Base-by-base conservation (phyloP, 2,329 filamentous ascomycete species). In the Balansia obtecta region DNA sequence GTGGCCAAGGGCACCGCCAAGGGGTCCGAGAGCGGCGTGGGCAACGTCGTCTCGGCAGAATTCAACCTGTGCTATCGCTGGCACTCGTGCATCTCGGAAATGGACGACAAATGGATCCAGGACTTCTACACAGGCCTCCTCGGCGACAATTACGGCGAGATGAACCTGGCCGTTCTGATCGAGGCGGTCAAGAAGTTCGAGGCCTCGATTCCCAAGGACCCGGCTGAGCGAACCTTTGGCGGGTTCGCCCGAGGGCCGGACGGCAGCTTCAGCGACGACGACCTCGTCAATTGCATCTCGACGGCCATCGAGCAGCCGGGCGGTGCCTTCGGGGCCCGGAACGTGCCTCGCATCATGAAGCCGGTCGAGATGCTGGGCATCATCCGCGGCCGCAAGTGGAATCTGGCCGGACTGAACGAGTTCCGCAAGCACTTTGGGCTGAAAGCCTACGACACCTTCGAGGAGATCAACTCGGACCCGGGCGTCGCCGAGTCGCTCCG, bases 41-140 rank as follows among this genome's bases (percentile, higher is more conserved):
- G 88, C 47, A 94, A 93, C 60, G 82, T 85, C 56, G 86, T 91
- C 5, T 91, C 86, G 0, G 86, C 85, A 3, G 88, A 95, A 68
- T 95, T 95, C 73, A 94, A 93, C 61, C 74, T 95, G 10, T 85
- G 86, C 57, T 94, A 95, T 65, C 77, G 88, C 55, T 94, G 88
- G 87, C 88, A 94, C 69, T 88, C 86, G 3, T 82, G 84, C 57
- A 86, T 93, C 57, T 79, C 64, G 20, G 61, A 62, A 43, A 81
- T 79, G 55, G 88, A 95, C 59, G 88, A 93, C 60, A 74, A 82
- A 56, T 94, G 88, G 87, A 85, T 88, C 20, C 76, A 88, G 57
- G 72, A 83, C 12, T 75, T 86, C 53, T 88, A 86, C 61, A 64
- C 69, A 1, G 68, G 77, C 41, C 64, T 87, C 1, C 81, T 88